Evolutionary conservation across 2,329 filamentous ascomycete species (phyloP).

Genomic region (Tolypocladium ovalisporum): DNA sequence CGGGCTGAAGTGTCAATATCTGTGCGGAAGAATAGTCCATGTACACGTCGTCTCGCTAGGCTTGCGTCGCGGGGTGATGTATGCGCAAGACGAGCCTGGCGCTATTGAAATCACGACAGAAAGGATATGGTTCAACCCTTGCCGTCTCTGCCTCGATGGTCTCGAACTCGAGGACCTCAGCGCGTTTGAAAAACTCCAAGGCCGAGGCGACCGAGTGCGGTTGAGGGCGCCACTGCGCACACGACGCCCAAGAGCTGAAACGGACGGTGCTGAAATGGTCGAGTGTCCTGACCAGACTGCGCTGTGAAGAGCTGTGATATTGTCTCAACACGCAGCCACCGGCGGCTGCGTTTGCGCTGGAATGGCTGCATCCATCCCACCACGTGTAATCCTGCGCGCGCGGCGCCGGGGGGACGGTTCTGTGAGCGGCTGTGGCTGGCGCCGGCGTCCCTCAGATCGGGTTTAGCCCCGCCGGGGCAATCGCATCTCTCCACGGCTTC

Average conservation of each 20-base stretch:
- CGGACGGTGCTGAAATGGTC: not conserved
- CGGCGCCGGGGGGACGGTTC: not conserved
- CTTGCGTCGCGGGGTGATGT: not conserved
- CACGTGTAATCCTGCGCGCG: not conserved
- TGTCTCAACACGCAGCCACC: not conserved
- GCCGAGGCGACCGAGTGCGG: not conserved
- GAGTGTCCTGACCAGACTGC: not conserved
- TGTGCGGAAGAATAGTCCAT: too few relatives aligned
- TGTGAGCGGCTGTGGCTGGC: not conserved
- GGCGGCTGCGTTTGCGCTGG: not conserved
- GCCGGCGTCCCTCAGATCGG: not conserved
- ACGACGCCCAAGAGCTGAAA: not conserved
- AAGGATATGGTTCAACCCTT: not conserved
- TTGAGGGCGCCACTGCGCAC: not conserved
- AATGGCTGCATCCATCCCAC: not conserved
- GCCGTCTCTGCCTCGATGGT: not conserved
- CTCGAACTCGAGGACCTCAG: not conserved
- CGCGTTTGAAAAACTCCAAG: not conserved
- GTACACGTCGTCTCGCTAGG: not conserved
- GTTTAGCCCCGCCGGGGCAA: not conserved
- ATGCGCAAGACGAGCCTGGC: not conserved
- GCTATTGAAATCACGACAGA: not conserved
- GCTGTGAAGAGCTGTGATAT: not conserved
- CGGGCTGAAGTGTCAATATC: not conserved
- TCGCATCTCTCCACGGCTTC: not conserved